Conservation (phyloP, 169 alveolate genomes). For the Plasmodium gaboni region DNA sequence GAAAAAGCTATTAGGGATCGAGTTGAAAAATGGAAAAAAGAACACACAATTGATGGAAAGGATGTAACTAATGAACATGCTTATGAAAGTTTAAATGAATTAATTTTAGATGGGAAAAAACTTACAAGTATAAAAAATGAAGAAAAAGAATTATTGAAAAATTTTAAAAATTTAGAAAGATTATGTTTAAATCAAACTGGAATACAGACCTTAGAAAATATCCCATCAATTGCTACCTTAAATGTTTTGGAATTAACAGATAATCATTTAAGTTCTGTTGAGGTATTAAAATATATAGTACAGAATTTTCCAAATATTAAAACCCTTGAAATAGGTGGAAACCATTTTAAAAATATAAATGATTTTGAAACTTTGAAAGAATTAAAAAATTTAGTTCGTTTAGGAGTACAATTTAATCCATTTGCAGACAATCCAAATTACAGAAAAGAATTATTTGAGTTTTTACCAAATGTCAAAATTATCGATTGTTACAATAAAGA, state of each 20-base stretch:
- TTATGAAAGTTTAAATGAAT: slow-evolving; percentile 82
- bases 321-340: slow-evolving; percentile 91
- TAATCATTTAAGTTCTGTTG: slow-evolving; percentile 88
- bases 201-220: slow-evolving; percentile 84
- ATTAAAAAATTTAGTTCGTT: slow-evolving; percentile 40
- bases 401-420: slow-evolving; percentile 93
- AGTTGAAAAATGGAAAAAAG: slow-evolving; percentile 79
- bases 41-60: slow-evolving; percentile 73
- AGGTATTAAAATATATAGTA: slow-evolving; percentile 83
- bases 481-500: slow-evolving; percentile 89
- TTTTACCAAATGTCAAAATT: slow-evolving; percentile 87
- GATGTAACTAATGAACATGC: slow-evolving; percentile 82
- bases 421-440: slow-evolving; percentile 87
- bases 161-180: slow-evolving; percentile 84
- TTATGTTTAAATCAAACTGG: slow-evolving; percentile 92
- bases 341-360: slow-evolving; percentile 86
- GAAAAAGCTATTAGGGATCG: slow-evolving; percentile 81
- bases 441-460: slow-evolving; percentile 87
- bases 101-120: slow-evolving; percentile 90
- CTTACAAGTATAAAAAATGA: slow-evolving; percentile 81
- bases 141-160: slow-evolving; percentile 87
- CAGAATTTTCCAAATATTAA: slow-evolving; percentile 88
- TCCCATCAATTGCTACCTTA: slow-evolving; percentile 88
- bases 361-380: slow-evolving; percentile 81
- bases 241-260: slow-evolving; percentile 91